Conservation (phyloP, 192 early-diverging fungal species). For the Umbelopsis sp. region DNA sequence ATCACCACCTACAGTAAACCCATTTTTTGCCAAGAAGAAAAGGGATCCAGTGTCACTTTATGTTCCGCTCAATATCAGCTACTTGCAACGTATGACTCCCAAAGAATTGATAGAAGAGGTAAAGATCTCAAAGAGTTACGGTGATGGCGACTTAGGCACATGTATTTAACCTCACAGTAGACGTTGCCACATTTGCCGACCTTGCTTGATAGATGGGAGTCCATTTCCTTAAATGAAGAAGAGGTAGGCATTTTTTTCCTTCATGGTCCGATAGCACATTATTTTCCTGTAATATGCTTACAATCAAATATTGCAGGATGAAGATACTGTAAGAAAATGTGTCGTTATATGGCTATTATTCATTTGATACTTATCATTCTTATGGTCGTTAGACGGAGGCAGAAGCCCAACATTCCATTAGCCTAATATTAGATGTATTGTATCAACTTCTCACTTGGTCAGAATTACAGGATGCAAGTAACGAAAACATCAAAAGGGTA, state of each 20-base stretch:
- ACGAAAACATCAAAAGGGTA: slow-evolving; percentile 33
- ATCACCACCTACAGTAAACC: slow-evolving; percentile 18
- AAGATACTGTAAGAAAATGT: not conserved
- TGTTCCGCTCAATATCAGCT: slow-evolving; percentile 19
- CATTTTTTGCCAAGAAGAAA: slow-evolving; percentile 39
- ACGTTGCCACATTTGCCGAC: not conserved
- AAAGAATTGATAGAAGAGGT: slow-evolving; percentile 40
- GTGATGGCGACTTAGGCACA: not conserved
- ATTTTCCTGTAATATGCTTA: too few relatives aligned
- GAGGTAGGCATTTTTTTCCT: not conserved
- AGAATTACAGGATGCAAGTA: slow-evolving; percentile 33
- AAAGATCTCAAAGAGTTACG: not conserved
- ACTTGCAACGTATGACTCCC: slow-evolving; percentile 39
- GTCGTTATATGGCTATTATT: not conserved
- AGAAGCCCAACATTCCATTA: slow-evolving; percentile 13
- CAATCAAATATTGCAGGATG: not conserved
- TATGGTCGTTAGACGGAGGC: not conserved
- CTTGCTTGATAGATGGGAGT: not conserved
- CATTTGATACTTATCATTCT: not conserved
- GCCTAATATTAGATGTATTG: slow-evolving; percentile 31
- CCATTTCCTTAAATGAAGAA: not conserved
- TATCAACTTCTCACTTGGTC: slow-evolving; percentile 39
- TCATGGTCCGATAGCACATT: too few relatives aligned
- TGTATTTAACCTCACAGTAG: not conserved
- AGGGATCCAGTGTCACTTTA: not conserved